Percentiles rank a stretch among this genome's conserved stretches.
Evolutionary conservation across 179 eudicot species (phyloP).

Genomic region (Beta corolliflora): DNA sequence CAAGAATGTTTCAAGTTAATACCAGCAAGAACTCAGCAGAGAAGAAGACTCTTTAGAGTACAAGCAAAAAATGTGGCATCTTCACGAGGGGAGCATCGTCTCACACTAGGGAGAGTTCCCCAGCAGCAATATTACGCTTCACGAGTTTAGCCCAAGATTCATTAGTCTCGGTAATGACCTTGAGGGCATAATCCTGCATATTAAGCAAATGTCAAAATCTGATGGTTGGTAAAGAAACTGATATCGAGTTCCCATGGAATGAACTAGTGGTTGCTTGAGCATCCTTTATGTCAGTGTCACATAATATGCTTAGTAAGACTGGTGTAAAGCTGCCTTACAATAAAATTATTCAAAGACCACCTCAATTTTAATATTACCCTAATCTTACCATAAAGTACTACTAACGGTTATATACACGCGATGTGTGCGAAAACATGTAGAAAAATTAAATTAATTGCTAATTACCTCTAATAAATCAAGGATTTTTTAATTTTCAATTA

Average conservation of each 20-base stretch:
- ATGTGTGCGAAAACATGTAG: too few relatives aligned
- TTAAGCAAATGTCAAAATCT: not conserved
- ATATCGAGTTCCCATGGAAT: not conserved
- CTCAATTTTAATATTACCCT: too few relatives aligned
- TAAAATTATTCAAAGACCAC: too few relatives aligned
- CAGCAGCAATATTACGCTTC: conserved; percentile 77
- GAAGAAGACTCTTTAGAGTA: not conserved
- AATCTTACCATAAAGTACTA: too few relatives aligned
- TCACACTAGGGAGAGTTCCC: conserved; percentile 87
- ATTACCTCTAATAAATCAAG: too few relatives aligned
- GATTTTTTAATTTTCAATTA: too few relatives aligned
- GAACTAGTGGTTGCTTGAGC: not conserved
- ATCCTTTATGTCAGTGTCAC: not conserved
- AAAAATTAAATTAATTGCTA: too few relatives aligned
- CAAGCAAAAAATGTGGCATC: conserved; percentile 16
- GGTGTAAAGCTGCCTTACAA: too few relatives aligned
- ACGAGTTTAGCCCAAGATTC: conserved; percentile 96
- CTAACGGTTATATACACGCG: too few relatives aligned
- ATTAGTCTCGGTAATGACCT: conserved; percentile 85
- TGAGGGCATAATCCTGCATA: conserved; percentile 88
- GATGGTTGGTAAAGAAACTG: not conserved
- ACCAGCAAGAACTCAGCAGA: conserved; percentile 8
- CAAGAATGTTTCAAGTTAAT: not conserved
- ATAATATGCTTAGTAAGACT: not conserved
- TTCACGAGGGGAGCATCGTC: not conserved